Percentiles rank a stretch among this genome's conserved stretches.
phyloP scores from a whole-genome alignment of 2,329 filamentous ascomycete species.

The Trichophyton simii region DNA sequence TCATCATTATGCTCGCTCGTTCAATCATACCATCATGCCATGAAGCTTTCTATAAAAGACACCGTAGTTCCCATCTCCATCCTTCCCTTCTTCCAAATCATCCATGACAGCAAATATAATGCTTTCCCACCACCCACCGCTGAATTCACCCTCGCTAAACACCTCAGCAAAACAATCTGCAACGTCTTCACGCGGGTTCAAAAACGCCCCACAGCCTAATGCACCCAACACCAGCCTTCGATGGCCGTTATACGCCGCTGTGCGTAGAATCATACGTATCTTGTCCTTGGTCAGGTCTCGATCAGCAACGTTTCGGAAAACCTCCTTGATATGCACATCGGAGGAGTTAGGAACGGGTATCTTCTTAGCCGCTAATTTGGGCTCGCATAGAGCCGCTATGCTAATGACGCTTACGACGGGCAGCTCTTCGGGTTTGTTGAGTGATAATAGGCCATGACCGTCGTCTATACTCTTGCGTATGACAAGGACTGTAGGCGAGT shows the following conservation, averaged over 20 bases:
- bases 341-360: conserved; percentile 10
- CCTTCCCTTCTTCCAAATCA: conserved; percentile 16
- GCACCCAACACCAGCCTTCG: conserved; percentile 53
- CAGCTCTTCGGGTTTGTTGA: conserved; percentile 23
- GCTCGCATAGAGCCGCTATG: conserved; percentile 43
- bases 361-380: conserved; percentile 18
- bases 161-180: conserved; percentile 51
- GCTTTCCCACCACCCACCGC: conserved; percentile 51
- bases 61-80: conserved; percentile 22
- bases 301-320: conserved; percentile 34
- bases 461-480: conserved; percentile 40
- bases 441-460: conserved; percentile 38
- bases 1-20: neutral
- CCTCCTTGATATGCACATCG: neutral
- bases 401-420: conserved; percentile 49
- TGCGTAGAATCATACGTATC: conserved; percentile 49
- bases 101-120: conserved; percentile 53
- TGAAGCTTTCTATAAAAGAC: conserved; percentile 22
- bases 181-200: conserved; percentile 50
- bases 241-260: conserved; percentile 47
- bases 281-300: conserved; percentile 48
- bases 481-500: conserved; percentile 48
- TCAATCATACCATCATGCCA: conserved; percentile 19
- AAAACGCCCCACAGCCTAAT: conserved; percentile 55
- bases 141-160: conserved; percentile 48